Percentiles rank a stretch among this genome's conserved stretches.
Conservation (phyloP, 2,329 filamentous ascomycete genomes). For the Colletotrichum somersetense region DNA sequence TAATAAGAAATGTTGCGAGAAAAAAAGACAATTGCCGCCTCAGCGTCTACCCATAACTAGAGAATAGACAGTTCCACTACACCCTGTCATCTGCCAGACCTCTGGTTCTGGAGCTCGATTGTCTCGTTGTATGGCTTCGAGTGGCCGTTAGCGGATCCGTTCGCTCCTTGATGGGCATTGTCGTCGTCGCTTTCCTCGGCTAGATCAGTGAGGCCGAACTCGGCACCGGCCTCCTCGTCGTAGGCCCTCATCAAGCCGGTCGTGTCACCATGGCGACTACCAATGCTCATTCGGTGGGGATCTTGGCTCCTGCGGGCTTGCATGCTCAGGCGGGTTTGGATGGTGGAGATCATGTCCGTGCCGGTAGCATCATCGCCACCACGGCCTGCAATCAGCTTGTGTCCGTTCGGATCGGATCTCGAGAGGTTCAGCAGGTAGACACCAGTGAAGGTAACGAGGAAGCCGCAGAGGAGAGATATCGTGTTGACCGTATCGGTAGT, state of each 20-base stretch:
- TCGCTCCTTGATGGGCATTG: conserved; percentile 51
- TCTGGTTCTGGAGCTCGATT: conserved; percentile 66
- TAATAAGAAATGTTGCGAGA: conserved; percentile 32
- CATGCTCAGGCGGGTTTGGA: conserved; percentile 94
- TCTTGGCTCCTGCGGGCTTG: conserved; percentile 83
- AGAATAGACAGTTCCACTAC: conserved; percentile 22
- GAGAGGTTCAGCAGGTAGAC: conserved; percentile 98
- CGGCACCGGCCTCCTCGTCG: conserved; percentile 82
- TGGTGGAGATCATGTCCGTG: conserved; percentile 89
- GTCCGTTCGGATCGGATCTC: conserved; percentile 87
- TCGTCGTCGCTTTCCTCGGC: conserved; percentile 82
- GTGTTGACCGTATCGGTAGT: conserved; percentile 93
- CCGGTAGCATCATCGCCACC: conserved; percentile 82
- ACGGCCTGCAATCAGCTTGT: conserved; percentile 71
- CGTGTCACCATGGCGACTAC: conserved; percentile 76
- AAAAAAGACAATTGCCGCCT: conserved; percentile 22
- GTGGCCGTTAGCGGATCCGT: conserved; percentile 57
- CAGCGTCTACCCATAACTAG: conserved; percentile 20
- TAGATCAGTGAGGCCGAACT: conserved; percentile 83
- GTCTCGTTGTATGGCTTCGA: conserved; percentile 54
- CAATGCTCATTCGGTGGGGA: conserved; percentile 71
- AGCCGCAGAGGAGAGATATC: conserved; percentile 90
- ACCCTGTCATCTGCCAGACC: conserved; percentile 52
- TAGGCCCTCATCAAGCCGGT: conserved; percentile 90
- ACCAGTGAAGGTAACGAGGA: conserved; percentile 93